phyloP scores from a whole-genome alignment of 1,284 basidiomycete genomes.

The Ceratobasidium sp. region DNA sequence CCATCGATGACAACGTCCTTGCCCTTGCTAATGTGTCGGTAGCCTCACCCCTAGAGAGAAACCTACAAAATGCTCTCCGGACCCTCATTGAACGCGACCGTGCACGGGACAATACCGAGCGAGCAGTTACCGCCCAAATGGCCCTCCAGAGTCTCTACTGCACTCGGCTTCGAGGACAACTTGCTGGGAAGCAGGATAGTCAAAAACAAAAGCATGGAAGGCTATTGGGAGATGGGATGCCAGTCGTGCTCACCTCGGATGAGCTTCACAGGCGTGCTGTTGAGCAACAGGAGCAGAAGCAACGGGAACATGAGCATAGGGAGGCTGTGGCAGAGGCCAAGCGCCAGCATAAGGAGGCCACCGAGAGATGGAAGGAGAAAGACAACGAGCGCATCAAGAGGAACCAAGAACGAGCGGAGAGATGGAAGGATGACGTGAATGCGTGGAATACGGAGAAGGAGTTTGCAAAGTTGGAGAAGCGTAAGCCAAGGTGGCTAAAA shows the following conservation, averaged over 20 bases:
- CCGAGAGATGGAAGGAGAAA: not conserved
- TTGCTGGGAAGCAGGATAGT: not conserved
- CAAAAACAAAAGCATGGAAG: not conserved
- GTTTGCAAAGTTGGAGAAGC: not conserved
- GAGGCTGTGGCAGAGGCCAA: not conserved
- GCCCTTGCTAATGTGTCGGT: too few species aligned
- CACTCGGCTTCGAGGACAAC: not conserved
- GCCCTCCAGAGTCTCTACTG: not conserved
- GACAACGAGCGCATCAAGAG: not conserved
- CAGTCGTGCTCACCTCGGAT: conserved; percentile 2
- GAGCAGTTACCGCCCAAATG: not conserved
- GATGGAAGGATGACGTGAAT: conserved; percentile 4
- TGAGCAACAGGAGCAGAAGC: not conserved
- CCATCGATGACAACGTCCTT: too few species aligned
- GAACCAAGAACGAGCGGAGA: not conserved
- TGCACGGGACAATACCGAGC: not conserved
- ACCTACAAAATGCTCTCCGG: not conserved
- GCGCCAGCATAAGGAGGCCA: not conserved
- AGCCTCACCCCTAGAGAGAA: too few species aligned
- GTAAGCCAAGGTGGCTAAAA: not conserved
- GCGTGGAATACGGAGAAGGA: not conserved
- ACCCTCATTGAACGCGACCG: not conserved
- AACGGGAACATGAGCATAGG: not conserved
- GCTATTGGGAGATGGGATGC: conserved; percentile 7
- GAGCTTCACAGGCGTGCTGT: not conserved